Evolutionary conservation across 202 grass and related monocot genomes (phyloP), one percentile per base, ranked within the genome.

Genomic region (Schoenoplectus tabernaemontani): DNA sequence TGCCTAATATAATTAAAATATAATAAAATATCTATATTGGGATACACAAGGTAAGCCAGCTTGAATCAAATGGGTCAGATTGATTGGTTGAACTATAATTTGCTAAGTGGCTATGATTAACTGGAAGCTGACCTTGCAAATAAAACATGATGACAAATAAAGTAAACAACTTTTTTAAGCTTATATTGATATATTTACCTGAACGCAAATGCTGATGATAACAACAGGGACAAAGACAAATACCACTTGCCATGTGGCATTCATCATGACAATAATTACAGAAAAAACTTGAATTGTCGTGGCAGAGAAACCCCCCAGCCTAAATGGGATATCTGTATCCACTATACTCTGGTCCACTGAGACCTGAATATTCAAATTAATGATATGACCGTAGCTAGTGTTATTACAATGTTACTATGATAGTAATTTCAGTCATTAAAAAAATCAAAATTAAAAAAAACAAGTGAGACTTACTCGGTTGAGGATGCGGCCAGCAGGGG

Each of bases 341-440:
- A 99, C 92, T 62, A 99, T 90, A 88, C 92, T 99, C 92, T 99
- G 96, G 76, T 99, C 96, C 79, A 99, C 88, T 88, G 96, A 99
- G 65, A 99, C 96, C 92, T 96, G 92, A 83, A 86, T 86, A 71
- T 86, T 81, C 57, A 33, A 88, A 63, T 54, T 72, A 75, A 12
- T 78, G 12, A 4, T 54, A 32, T 50, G 4, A 30, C 6, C 5
- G 36, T 34, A 34, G 19, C 46, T 54, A 53, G 28, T 74, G 70
- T n/a, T n/a, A n/a, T n/a, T n/a, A 61, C 15, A 9, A 62, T 41
- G 0, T 20, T 57, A 57, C 17, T 23, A 78, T 77, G 6, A 32
- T 43, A 41, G 17, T 60, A 37, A 39, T 59, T 24, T 56, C 71
- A 42, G 20, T 7, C 32, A 78, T 58, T 39, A 78, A 71, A 78